phyloP scores from a whole-genome alignment of 23 red algal genomes.

The Cyanidiococcus yangmingshanensis region DNA sequence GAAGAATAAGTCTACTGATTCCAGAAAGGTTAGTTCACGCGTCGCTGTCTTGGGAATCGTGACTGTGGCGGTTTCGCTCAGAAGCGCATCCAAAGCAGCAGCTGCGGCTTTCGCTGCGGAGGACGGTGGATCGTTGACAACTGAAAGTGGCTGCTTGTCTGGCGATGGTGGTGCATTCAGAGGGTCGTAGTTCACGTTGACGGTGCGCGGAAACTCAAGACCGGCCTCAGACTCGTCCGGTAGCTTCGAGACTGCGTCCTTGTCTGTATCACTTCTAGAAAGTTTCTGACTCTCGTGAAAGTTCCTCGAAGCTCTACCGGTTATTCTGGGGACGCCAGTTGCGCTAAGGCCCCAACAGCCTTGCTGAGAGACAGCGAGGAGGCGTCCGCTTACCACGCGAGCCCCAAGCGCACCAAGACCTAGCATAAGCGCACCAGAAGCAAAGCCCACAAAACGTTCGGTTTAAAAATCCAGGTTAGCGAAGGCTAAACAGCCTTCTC shows the following conservation, averaged over 20 bases:
- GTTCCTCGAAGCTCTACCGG: too few relatives aligned
- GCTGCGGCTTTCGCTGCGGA: background rate
- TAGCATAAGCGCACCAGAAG: too few relatives aligned
- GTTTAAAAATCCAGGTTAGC: too few relatives aligned
- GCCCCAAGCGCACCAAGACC: too few relatives aligned
- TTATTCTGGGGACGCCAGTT: too few relatives aligned
- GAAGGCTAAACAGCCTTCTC: too few relatives aligned
- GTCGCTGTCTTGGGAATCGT: background rate
- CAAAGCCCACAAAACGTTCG: too few relatives aligned
- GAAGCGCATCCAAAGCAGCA: background rate
- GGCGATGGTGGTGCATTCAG: slow-evolving; percentile 2
- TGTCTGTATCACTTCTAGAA: background rate
- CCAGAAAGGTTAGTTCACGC: slow-evolving; percentile 49
- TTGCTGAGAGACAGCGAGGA: too few relatives aligned
- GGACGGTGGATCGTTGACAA: background rate
- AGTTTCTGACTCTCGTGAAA: too few relatives aligned
- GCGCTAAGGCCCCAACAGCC: too few relatives aligned
- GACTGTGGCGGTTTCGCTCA: background rate
- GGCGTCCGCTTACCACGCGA: too few relatives aligned
- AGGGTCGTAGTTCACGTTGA: background rate
- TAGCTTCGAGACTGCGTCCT: background rate
- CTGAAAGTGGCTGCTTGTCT: background rate
- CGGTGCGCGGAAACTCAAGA: background rate
- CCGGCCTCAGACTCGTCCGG: background rate
- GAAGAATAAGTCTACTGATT: slow-evolving; percentile 69